Conservation (phyloP, 2,329 filamentous ascomycete species). For the Bipolaris victoriae region DNA sequence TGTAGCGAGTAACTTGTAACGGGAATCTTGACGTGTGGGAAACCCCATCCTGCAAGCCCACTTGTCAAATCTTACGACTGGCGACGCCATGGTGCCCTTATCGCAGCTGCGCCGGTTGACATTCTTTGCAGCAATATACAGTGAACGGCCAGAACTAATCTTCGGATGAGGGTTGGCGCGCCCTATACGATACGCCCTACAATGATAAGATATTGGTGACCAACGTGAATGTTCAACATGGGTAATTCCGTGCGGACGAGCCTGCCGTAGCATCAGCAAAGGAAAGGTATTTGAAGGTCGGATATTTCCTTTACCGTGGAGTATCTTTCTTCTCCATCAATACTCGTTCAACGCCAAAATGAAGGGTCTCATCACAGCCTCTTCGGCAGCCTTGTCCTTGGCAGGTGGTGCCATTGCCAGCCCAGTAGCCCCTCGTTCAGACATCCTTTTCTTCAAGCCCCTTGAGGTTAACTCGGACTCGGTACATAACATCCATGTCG, state of each 20-base stretch:
- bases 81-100: constrained; percentile 20
- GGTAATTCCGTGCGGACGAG: not conserved
- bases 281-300: constrained; percentile 25
- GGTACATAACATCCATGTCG: constrained; percentile 59
- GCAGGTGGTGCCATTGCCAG: constrained; percentile 27
- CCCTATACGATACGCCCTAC: constrained; percentile 3
- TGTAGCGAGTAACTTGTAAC: constrained; percentile 4
- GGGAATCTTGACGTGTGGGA: constrained; percentile 14
- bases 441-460: constrained; percentile 43
- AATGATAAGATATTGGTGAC: constrained; percentile 29
- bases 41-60: constrained; percentile 12
- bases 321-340: constrained; percentile 4
- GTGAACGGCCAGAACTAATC: constrained; percentile 4
- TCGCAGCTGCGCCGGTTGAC: constrained; percentile 17
- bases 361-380: constrained; percentile 37
- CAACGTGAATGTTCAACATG: constrained; percentile 19
- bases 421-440: constrained; percentile 28
- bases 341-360: constrained; percentile 21
- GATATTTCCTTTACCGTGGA: not conserved
- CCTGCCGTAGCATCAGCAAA: not conserved
- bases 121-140: constrained; percentile 1
- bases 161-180: constrained; percentile 1
- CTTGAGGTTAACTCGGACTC: constrained; percentile 48
- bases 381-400: constrained; percentile 36
- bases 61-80: constrained; percentile 3